These are phyloP conservation scores for Lipomyces lipofer DNA, from an alignment of 805 yeast species.

Conservation along the genomic window DNA sequence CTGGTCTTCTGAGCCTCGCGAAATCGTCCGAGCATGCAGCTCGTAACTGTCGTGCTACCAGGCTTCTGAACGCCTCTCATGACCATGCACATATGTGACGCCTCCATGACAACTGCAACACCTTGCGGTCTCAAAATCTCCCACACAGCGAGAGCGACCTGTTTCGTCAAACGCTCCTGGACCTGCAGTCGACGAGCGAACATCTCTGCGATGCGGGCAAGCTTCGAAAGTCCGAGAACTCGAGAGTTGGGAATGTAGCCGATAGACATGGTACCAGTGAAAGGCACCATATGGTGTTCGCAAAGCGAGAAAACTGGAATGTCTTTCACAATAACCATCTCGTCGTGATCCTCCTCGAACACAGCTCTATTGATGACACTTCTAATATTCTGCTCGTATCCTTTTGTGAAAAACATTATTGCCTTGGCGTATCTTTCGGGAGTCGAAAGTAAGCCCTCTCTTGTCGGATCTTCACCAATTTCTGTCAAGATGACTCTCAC, in stretches of 20 bases:
- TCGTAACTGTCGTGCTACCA: slow-evolving; percentile 88
- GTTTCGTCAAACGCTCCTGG: slow-evolving; percentile 96
- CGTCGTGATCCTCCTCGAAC: slow-evolving; percentile 97
- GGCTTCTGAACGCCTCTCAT: slow-evolving; percentile 96
- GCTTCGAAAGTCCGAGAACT: slow-evolving; percentile 87
- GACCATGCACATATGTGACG: slow-evolving; percentile 99
- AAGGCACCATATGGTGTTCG: slow-evolving; percentile 97
- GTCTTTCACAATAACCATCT: slow-evolving; percentile 96
- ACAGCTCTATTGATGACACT: slow-evolving; percentile 94
- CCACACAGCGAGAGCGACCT: slow-evolving; percentile 91
- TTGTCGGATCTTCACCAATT: slow-evolving; percentile 82
- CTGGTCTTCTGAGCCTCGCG: slow-evolving; percentile 91
- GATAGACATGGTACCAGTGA: slow-evolving; percentile 93
- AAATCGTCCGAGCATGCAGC: slow-evolving; percentile 97
- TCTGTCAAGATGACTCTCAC: slow-evolving; percentile 71
- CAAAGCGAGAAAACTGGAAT: slow-evolving; percentile 90
- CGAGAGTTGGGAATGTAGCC: slow-evolving; percentile 96
- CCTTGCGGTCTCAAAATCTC: slow-evolving; percentile 93
- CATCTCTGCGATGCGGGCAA: slow-evolving; percentile 97
- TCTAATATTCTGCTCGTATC: slow-evolving; percentile 90
- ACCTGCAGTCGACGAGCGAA: slow-evolving; percentile 93
- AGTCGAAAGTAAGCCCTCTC: slow-evolving; percentile 91
- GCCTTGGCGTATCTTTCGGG: slow-evolving; percentile 97
- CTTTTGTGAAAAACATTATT: slow-evolving; percentile 92
- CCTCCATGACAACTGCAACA: slow-evolving; percentile 97